These are phyloP conservation scores for Aspergillus ochraceus DNA, from an alignment of 2,329 filamentous ascomycete species.

Conservation along the genomic window DNA sequence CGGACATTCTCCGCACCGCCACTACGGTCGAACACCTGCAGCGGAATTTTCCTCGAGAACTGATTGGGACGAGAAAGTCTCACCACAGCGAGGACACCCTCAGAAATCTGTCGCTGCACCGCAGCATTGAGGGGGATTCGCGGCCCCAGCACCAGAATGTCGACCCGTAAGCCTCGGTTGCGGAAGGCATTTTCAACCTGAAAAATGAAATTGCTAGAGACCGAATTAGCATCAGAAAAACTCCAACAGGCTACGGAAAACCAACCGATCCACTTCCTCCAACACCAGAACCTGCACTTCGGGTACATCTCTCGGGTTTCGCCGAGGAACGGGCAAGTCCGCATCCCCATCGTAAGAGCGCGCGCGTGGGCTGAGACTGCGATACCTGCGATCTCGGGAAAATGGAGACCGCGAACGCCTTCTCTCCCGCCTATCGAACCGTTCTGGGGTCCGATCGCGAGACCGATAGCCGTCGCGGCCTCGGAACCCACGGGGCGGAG, in stretches of 20 bases:
- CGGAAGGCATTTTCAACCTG: conserved; percentile 80
- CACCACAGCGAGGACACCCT: conserved; percentile 83
- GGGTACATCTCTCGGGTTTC: conserved; percentile 73
- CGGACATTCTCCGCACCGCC: conserved; percentile 71
- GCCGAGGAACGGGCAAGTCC: conserved; percentile 69
- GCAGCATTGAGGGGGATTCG: conserved; percentile 74
- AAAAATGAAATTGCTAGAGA: conserved; percentile 68
- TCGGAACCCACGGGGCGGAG: conserved; percentile 53
- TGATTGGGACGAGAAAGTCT: conserved; percentile 72
- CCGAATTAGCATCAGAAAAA: not conserved
- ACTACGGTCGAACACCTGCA: conserved; percentile 83
- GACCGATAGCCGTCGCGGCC: conserved; percentile 63
- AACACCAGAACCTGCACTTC: conserved; percentile 86
- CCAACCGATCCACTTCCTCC: conserved; percentile 66
- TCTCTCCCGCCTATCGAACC: conserved; percentile 55
- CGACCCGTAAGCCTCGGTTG: conserved; percentile 68
- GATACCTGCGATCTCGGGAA: conserved; percentile 61
- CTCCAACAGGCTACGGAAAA: not conserved
- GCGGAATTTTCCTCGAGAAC: conserved; percentile 68
- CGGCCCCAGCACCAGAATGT: conserved; percentile 77
- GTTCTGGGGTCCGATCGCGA: conserved; percentile 46
- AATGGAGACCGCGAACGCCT: conserved; percentile 71
- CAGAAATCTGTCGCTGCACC: conserved; percentile 80
- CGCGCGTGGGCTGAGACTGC: conserved; percentile 68
- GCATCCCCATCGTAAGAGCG: conserved; percentile 58